A percentile compares a stretch with the other conserved stretches of the same genome.
phyloP scores from a whole-genome alignment of 1,284 basidiomycete genomes.

The Irpex lacteus region DNA sequence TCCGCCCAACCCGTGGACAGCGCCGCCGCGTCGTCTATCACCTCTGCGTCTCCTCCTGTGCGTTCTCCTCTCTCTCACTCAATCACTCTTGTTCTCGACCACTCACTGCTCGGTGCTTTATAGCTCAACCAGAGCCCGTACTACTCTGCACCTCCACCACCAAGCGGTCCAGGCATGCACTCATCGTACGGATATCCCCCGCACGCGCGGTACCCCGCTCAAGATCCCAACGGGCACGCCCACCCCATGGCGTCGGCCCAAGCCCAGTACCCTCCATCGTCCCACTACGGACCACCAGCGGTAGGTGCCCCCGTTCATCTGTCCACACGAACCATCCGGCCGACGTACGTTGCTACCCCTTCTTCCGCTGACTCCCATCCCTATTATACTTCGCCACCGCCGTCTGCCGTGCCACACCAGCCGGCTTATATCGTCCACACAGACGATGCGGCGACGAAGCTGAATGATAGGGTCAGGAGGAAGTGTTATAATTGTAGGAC shows the following conservation, averaged over 20 bases:
- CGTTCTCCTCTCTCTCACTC: conserved; percentile 26
- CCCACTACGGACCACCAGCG: conserved; percentile 21
- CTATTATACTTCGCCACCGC: conserved; percentile 1
- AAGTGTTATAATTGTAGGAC: conserved; percentile 81
- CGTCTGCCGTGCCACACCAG: conserved; percentile 11
- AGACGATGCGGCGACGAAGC: conserved; percentile 73
- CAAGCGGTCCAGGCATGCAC: conserved; percentile 13
- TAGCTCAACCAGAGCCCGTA: conserved; percentile 2
- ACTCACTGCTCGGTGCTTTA: conserved; percentile 6
- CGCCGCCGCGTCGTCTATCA: conserved; percentile 38
- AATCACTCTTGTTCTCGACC: conserved; percentile 19
- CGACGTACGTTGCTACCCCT: conserved; percentile 21
- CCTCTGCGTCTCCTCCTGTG: conserved; percentile 46
- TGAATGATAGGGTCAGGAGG: conserved; percentile 69
- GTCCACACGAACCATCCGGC: conserved; percentile 25
- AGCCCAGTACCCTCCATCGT: conserved; percentile 13
- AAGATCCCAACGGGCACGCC: conserved; percentile 1
- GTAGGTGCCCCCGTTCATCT: conserved; percentile 12
- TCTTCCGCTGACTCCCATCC: conserved; percentile 27
- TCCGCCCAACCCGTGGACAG: conserved; percentile 54
- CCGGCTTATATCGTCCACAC: conserved; percentile 51
- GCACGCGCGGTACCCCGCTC: conserved; percentile 22
- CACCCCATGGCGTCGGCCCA: too few relatives aligned
- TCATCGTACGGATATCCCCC: conserved; percentile 10
- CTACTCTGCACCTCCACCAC: conserved; percentile 7